Conservation (phyloP, 805 yeast species). For the Saccharomycopsis schoenii region DNA sequence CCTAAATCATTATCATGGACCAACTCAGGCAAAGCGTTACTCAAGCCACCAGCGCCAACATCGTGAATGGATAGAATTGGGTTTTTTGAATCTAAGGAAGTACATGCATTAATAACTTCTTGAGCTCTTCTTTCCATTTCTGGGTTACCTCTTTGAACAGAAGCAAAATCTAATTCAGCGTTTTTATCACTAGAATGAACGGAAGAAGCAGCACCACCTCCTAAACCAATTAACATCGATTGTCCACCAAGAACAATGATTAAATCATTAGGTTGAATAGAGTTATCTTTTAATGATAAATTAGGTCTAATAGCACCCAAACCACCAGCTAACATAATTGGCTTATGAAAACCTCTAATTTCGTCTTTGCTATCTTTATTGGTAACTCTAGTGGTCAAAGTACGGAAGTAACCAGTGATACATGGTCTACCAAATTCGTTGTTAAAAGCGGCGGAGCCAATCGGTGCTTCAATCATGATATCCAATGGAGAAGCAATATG, state of each 20-base stretch:
- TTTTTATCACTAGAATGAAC: constrained; percentile 94
- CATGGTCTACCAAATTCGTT: constrained; percentile 99
- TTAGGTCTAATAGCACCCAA: constrained; percentile 94
- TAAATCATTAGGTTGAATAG: constrained; percentile 84
- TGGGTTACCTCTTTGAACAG: constrained; percentile 98
- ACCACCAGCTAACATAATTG: constrained; percentile 99
- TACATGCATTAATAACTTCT: constrained; percentile 93
- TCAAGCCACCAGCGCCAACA: constrained; percentile 98
- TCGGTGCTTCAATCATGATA: constrained; percentile 94
- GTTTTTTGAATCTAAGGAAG: constrained; percentile 59
- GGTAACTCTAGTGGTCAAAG: constrained; percentile 72
- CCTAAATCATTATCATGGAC: constrained; percentile 97
- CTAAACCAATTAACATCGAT: constrained; percentile 94
- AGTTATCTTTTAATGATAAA: constrained; percentile 77
- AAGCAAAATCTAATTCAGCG: constrained; percentile 93
- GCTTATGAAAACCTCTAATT: constrained; percentile 94
- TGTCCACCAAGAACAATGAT: constrained; percentile 96
- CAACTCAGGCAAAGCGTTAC: constrained; percentile 94
- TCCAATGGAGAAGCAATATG: constrained; percentile 91
- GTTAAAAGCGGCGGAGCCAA: constrained; percentile 96
- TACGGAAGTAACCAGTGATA: constrained; percentile 92
- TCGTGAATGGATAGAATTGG: constrained; percentile 96
- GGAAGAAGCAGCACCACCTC: constrained; percentile 99
- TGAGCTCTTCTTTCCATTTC: constrained; percentile 99
- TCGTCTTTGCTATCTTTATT: constrained; percentile 55